Evolutionary conservation across 305 asterid species (phyloP).

Genomic region (Coffea humblotiana): DNA sequence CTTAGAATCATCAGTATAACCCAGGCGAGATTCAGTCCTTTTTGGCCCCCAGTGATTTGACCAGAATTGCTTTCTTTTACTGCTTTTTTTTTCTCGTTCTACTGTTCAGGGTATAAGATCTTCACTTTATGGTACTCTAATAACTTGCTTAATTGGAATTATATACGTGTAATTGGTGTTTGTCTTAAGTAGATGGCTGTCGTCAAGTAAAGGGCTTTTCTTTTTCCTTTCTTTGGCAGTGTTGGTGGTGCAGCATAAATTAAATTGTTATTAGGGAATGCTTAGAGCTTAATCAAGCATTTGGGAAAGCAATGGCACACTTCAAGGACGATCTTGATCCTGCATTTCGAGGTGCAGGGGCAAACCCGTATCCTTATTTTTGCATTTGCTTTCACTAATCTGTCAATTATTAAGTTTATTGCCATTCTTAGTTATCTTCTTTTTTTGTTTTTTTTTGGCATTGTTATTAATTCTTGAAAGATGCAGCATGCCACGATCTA

Average conservation of each 20-base stretch:
- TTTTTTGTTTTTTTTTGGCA: background rate
- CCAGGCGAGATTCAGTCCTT: conserved; percentile 2
- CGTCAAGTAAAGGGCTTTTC: background rate
- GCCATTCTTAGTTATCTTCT: background rate
- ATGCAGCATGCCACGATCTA: background rate
- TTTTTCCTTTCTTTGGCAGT: background rate
- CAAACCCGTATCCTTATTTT: conserved; percentile 70
- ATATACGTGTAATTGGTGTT: background rate
- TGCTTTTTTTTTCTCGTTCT: background rate
- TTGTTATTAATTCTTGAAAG: background rate
- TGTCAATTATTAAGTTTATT: background rate
- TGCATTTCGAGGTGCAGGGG: conserved; percentile 83
- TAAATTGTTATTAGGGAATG: background rate
- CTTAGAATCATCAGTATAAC: background rate
- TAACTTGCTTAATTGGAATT: background rate
- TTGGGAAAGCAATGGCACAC: conserved; percentile 25
- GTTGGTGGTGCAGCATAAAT: conserved; percentile 1
- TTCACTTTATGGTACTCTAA: background rate
- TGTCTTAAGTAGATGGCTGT: conserved; percentile 1
- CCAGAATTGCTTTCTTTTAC: background rate
- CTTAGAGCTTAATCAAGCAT: conserved; percentile 15
- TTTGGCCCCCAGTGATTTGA: conserved; percentile 5
- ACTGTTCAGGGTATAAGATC: conserved; percentile 2
- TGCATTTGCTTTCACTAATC: background rate
- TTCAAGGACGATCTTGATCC: conserved; percentile 53